phyloP scores from a whole-genome alignment of 1,284 basidiomycete species.

The Entoloma clypeatum region DNA sequence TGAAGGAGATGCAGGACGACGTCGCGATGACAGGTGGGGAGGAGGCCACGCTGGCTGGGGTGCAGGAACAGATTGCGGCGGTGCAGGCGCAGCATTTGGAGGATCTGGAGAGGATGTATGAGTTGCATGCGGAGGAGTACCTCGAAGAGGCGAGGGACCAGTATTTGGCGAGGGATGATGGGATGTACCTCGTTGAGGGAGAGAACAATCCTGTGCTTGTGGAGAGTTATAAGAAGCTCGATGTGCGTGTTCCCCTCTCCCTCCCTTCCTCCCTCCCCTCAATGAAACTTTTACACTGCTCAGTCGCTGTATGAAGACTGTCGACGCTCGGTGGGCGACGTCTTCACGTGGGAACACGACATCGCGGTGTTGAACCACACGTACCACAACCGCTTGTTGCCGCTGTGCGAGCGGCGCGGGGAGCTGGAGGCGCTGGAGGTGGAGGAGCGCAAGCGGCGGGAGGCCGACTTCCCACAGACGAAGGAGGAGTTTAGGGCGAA shows the following conservation, averaged over 20 bases:
- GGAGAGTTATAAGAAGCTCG: constrained; percentile 25
- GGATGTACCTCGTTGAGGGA: constrained; percentile 27
- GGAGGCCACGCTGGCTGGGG: constrained; percentile 22
- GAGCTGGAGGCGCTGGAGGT: constrained; percentile 31
- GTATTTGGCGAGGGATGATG: constrained; percentile 30
- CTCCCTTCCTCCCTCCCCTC: constrained; percentile 5
- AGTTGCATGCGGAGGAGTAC: constrained; percentile 41
- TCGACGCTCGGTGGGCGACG: constrained; percentile 16
- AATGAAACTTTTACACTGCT: not conserved
- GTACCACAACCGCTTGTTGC: constrained; percentile 35
- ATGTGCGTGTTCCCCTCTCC: constrained; percentile 21
- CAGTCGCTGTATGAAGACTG: constrained; percentile 29
- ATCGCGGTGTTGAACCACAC: constrained; percentile 40
- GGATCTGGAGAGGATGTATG: constrained; percentile 41
- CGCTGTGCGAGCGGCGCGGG: constrained; percentile 28
- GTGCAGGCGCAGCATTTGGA: constrained; percentile 36
- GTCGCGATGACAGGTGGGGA: no score
- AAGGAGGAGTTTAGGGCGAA: constrained; percentile 43
- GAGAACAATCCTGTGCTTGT: constrained; percentile 24
- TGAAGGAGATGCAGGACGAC: constrained; percentile 34
- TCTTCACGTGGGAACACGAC: constrained; percentile 33
- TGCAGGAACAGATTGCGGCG: constrained; percentile 34
- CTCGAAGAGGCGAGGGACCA: constrained; percentile 35
- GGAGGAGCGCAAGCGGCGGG: constrained; percentile 31
- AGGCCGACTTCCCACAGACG: constrained; percentile 47